Evolutionary conservation across 148 eudicot species (phyloP).

Genomic region (Nyssa sinensis): DNA sequence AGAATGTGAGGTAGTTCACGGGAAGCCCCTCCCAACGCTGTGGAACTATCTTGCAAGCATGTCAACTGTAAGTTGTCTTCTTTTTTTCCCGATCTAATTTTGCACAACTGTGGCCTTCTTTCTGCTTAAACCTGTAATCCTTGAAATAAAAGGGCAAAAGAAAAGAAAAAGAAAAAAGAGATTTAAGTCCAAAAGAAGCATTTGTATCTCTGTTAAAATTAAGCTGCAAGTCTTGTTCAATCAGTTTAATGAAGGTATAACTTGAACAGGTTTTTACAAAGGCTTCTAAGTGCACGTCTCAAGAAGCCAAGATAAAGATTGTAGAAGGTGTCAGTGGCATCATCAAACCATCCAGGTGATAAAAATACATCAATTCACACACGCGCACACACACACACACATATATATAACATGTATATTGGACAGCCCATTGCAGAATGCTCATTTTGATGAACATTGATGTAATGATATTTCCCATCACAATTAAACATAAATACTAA

Average conservation of each 20-base stretch:
- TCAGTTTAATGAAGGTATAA: constrained; percentile 1
- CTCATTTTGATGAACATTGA: neutral
- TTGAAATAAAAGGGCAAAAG: neutral
- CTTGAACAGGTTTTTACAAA: constrained; percentile 46
- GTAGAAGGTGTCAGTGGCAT: constrained; percentile 65
- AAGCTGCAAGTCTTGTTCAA: neutral
- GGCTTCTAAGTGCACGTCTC: constrained; percentile 40
- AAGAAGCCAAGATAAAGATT: constrained; percentile 51
- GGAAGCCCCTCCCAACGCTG: constrained; percentile 69
- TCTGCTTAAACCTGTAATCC: neutral
- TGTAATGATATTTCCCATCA: neutral
- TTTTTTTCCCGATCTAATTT: neutral
- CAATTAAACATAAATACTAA: neutral
- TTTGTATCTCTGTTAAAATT: neutral
- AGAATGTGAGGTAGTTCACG: constrained; percentile 57
- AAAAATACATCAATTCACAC: neutral
- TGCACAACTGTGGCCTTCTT: neutral
- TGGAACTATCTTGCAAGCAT: constrained; percentile 49
- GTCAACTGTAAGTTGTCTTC: constrained; percentile 35
- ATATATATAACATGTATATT: neutral
- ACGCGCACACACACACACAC: neutral
- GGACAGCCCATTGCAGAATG: neutral
- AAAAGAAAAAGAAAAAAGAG: neutral
- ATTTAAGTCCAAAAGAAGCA: neutral
- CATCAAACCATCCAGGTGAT: constrained; percentile 74